Base-by-base conservation (phyloP, 495 filamentous ascomycete genomes). In the Penicillium alfredii region DNA sequence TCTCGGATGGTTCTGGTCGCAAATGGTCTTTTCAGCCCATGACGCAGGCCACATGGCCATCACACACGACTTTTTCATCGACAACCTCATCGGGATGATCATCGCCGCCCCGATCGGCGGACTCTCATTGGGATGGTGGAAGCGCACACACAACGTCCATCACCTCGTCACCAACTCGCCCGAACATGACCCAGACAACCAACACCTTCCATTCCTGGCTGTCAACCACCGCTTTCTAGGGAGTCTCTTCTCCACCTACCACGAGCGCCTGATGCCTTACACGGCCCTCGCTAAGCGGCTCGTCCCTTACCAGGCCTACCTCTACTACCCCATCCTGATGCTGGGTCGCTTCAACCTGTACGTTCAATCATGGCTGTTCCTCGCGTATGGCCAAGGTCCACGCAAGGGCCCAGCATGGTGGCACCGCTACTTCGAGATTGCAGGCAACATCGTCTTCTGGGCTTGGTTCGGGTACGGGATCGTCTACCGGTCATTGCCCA, bases 21-120 rank as follows among this genome's bases (percentile, higher is more conserved):
- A 94, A 52, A 71, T 94, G 6, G 81, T 87, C 28, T 94, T 94
- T 60, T 79, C 82, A 4, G 88, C 84, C 38, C 88, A 94, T 60
- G 88, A 94, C 67, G 85, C 88, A 8, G 86, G 85, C 1, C 88
- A 94, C 59, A 88, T 92, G 82, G 88, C 83, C 40, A 93, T 94
- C 42, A 94, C 88, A 16, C 88, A 94, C 53, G 57, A 77, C 50
- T 93, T 84, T 54, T 73, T 76, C n/a, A 57, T 70, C n/a, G 88
- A 94, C 60, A 80, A 82, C 7, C 59, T 78, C 20, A 85, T 94
- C 41, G 86, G 84, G 31, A 89, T 94, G 49, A 60, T 88, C 40
- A 81, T 94, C 49, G 87, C 87, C 11, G 76, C 88, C 53, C 92
- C 84, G 48, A 59, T 86, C 4, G 88, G 88, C 16, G 88, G 88